phyloP scores from a whole-genome alignment of 345 rosid genomes.

The Geranium rotundifolium region DNA sequence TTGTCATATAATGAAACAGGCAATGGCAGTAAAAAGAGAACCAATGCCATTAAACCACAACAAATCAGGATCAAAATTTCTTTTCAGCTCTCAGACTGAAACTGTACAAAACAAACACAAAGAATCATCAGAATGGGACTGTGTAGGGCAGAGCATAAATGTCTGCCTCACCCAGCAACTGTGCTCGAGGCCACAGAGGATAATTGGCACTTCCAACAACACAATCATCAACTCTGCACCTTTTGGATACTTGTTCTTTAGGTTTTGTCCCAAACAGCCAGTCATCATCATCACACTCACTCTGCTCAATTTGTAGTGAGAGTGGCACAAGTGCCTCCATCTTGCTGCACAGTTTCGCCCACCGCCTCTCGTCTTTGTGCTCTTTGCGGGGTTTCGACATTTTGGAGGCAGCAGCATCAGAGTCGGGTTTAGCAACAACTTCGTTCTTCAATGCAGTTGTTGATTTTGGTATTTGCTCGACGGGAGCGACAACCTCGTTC shows the following conservation, averaged over 20 bases:
- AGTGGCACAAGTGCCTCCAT: constrained; percentile 38
- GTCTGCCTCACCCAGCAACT: constrained; percentile 26
- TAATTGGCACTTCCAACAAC: not conserved
- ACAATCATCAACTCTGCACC: constrained; percentile 4
- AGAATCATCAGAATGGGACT: constrained; percentile 32
- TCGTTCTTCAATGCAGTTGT: constrained; percentile 1
- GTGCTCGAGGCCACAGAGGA: constrained; percentile 29
- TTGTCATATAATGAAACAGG: not conserved
- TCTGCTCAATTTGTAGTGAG: constrained; percentile 3
- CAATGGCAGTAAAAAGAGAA: not conserved
- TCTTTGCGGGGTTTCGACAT: not conserved
- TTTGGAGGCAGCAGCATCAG: not conserved
- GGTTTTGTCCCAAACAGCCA: constrained; percentile 41
- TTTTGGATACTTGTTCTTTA: not conserved
- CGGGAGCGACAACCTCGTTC: too few relatives aligned
- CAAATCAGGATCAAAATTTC: not conserved
- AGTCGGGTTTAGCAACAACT: not conserved
- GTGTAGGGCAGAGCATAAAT: constrained; percentile 55
- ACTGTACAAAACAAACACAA: not conserved
- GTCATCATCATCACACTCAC: constrained; percentile 18
- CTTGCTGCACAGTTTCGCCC: constrained; percentile 17
- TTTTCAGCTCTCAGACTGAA: not conserved
- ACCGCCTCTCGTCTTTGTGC: constrained; percentile 3
- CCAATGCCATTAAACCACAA: too few relatives aligned
- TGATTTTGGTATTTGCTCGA: not conserved